Evolutionary conservation across 2,329 filamentous ascomycete species (phyloP).

Genomic region (Grosmannia serpens): DNA sequence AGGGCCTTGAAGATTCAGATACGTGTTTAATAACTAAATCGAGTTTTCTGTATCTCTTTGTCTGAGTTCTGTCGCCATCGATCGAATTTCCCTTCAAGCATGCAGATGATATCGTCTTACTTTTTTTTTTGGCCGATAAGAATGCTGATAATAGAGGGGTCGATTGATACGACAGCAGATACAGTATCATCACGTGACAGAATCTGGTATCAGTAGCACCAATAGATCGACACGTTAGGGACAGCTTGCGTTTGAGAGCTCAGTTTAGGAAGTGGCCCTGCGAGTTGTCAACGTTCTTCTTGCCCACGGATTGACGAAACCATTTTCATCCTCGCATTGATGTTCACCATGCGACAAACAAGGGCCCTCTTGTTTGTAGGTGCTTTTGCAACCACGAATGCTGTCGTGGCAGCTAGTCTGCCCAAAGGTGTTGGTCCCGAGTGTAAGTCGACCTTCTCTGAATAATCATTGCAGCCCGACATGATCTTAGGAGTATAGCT

Average conservation of each 20-base stretch:
- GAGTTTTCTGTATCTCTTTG: background rate
- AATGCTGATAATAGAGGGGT: background rate
- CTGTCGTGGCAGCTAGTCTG: slow-evolving; percentile 50
- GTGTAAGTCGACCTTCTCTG: slow-evolving; percentile 49
- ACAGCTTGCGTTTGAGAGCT: slow-evolving; percentile 11
- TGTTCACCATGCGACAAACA: slow-evolving; percentile 33
- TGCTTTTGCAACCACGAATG: slow-evolving; percentile 34
- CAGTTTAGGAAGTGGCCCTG: background rate
- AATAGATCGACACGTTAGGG: slow-evolving; percentile 7
- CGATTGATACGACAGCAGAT: background rate
- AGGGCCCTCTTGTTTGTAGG: slow-evolving; percentile 38
- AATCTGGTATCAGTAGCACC: background rate
- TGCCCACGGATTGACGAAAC: slow-evolving; percentile 3
- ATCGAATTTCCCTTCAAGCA: background rate
- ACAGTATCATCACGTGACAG: background rate
- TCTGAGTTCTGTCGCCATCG: background rate
- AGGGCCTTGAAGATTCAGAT: background rate
- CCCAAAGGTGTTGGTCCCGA: slow-evolving; percentile 83
- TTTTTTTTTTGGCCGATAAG: background rate
- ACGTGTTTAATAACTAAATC: background rate
- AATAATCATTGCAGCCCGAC: background rate
- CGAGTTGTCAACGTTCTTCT: background rate
- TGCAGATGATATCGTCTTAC: background rate
- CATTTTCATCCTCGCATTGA: slow-evolving; percentile 5
- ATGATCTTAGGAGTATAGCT: background rate